These are phyloP conservation scores for Talaromyces trachyspermus DNA, from an alignment of 495 filamentous ascomycete species.

Conservation along the genomic window DNA sequence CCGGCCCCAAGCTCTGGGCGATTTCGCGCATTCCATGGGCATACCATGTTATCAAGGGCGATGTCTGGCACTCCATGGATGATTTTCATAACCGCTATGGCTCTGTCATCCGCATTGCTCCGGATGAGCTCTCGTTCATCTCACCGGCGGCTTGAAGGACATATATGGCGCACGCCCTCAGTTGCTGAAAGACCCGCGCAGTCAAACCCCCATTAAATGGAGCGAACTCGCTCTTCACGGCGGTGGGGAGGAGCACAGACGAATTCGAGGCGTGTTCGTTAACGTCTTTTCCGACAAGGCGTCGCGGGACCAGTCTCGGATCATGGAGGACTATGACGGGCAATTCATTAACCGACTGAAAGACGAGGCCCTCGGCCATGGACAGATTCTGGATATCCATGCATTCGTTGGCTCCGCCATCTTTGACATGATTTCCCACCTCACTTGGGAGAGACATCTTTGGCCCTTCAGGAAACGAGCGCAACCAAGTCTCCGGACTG, in stretches of 20 bases:
- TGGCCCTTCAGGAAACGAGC: slow-evolving; percentile 10
- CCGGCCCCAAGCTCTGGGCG: slow-evolving; percentile 40
- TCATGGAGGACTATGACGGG: slow-evolving; percentile 10
- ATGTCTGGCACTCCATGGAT: slow-evolving; percentile 31
- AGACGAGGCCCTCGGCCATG: not conserved
- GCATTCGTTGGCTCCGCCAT: slow-evolving; percentile 9
- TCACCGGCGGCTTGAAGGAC: slow-evolving; percentile 46
- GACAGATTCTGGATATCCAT: slow-evolving; percentile 8
- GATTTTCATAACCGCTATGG: slow-evolving; percentile 45
- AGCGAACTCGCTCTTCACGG: slow-evolving; percentile 13
- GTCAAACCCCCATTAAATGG: not conserved
- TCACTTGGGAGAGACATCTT: slow-evolving; percentile 12
- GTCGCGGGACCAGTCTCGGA: slow-evolving; percentile 11
- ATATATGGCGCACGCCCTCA: slow-evolving; percentile 49
- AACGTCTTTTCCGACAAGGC: slow-evolving; percentile 19
- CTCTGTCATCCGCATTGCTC: slow-evolving; percentile 45
- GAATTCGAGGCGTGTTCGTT: slow-evolving; percentile 2
- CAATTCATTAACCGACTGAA: slow-evolving; percentile 18
- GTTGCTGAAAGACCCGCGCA: slow-evolving; percentile 11
- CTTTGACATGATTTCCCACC: slow-evolving; percentile 12
- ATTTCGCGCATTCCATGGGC: slow-evolving; percentile 24
- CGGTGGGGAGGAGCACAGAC: slow-evolving; percentile 5
- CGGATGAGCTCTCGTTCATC: slow-evolving; percentile 44
- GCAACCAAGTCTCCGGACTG: slow-evolving; percentile 7
- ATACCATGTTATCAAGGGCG: slow-evolving; percentile 24